Evolutionary conservation across 306 rosid species (phyloP).

Genomic region (Quillaja saponaria): DNA sequence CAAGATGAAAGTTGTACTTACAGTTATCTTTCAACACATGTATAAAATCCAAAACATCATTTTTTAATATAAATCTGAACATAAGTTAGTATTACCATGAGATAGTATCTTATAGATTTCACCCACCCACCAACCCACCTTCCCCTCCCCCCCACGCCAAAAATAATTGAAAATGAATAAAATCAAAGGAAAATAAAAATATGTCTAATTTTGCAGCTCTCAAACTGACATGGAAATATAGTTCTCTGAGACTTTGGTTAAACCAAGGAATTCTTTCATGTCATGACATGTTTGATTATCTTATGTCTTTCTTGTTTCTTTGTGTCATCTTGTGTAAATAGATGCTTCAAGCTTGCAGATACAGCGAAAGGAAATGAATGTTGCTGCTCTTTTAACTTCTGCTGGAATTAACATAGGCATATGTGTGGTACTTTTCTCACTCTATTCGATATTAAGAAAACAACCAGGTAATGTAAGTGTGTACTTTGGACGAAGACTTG

Average conservation of each 20-base stretch:
- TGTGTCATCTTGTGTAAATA: constrained; percentile 25
- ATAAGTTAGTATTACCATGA: too few relatives aligned
- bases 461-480: constrained; percentile 79
- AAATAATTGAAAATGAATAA: too few relatives aligned
- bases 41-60: too few relatives aligned
- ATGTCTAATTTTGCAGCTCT: constrained; percentile 12
- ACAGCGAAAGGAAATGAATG: constrained; percentile 58
- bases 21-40: too few relatives aligned
- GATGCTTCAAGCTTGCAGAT: constrained; percentile 39
- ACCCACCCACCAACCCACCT: not conserved
- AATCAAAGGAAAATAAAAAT: constrained; percentile 1
- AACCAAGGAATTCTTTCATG: constrained; percentile 32
- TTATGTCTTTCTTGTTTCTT: constrained; percentile 27
- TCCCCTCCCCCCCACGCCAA: not conserved
- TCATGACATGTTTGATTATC: constrained; percentile 28
- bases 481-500: constrained; percentile 71
- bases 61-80: too few relatives aligned
- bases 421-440: constrained; percentile 62
- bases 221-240: constrained; percentile 23
- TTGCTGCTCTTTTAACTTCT: constrained; percentile 88
- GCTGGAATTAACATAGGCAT: constrained; percentile 71
- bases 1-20: constrained; percentile 1
- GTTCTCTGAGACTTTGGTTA: constrained; percentile 24
- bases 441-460: constrained; percentile 82
- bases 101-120: not conserved